phyloP scores from a whole-genome alignment of 768 basidiomycete genomes.

The Panaeolus papilionaceus region DNA sequence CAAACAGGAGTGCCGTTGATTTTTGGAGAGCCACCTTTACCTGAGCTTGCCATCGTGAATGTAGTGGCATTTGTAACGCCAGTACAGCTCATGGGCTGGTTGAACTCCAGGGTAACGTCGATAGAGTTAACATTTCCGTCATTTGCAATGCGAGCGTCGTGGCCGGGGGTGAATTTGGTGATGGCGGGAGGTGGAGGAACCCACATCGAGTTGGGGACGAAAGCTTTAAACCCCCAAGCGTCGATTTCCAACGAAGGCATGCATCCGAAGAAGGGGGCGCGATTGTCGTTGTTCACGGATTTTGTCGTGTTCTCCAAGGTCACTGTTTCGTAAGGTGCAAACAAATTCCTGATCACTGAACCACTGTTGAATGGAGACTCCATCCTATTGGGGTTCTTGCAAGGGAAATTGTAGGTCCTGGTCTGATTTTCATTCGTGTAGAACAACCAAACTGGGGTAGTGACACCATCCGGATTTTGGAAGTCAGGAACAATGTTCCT shows the following conservation, averaged over 20 bases:
- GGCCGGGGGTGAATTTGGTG: conserved; percentile 84
- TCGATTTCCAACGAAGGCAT: conserved; percentile 67
- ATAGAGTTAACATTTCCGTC: conserved; percentile 62
- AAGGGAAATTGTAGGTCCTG: conserved; percentile 66
- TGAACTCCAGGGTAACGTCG: conserved; percentile 82
- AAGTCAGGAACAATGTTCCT: conserved; percentile 62
- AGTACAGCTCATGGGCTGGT: conserved; percentile 73
- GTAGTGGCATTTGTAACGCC: conserved; percentile 68
- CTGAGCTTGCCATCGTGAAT: conserved; percentile 74
- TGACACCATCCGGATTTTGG: conserved; percentile 71
- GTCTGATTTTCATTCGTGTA: conserved; percentile 88
- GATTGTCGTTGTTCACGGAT: conserved; percentile 63
- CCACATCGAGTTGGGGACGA: conserved; percentile 77
- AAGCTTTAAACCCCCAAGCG: conserved; percentile 80
- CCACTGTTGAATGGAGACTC: conserved; percentile 75
- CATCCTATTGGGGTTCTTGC: conserved; percentile 69
- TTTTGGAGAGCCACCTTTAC: conserved; percentile 60
- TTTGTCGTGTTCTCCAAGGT: conserved; percentile 68
- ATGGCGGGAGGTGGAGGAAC: conserved; percentile 71
- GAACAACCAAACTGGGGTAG: conserved; percentile 81
- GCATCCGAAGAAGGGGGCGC: conserved; percentile 79
- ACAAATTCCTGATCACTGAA: conserved; percentile 71
- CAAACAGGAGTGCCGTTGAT: conserved; percentile 40
- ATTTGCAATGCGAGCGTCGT: conserved; percentile 74
- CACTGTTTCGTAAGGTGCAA: conserved; percentile 86